Evolutionary conservation across 1,284 basidiomycete species (phyloP).

Genomic region (Cutaneotrichosporon cutaneum): DNA sequence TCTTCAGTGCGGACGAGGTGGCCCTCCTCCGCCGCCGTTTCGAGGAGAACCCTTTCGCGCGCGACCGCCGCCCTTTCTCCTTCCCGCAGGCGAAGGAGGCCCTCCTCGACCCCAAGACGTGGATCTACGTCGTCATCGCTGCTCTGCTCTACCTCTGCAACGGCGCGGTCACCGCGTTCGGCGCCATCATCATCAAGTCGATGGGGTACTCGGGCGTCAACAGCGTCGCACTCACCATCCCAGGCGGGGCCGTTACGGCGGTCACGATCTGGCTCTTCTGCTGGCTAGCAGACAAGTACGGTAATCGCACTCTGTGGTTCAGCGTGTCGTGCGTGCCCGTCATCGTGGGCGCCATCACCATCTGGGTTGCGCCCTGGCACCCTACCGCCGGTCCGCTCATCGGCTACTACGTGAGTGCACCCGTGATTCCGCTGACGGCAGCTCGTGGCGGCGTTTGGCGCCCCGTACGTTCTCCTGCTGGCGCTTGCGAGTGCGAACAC

Average conservation of each 20-base stretch:
- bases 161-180: conserved; percentile 55
- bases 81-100: conserved; percentile 54
- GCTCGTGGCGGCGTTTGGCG: conserved; percentile 54
- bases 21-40: conserved; percentile 49
- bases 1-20: conserved; percentile 50
- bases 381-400: conserved; percentile 55
- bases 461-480: conserved; percentile 56
- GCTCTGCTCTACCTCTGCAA: conserved; percentile 50
- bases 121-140: conserved; percentile 54
- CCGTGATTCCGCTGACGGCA: background rate
- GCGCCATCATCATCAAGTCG: conserved; percentile 54
- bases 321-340: conserved; percentile 56
- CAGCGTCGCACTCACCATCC: conserved; percentile 54
- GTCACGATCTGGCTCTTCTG: conserved; percentile 54
- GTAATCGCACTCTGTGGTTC: conserved; percentile 49
- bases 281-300: conserved; percentile 48
- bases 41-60: conserved; percentile 44
- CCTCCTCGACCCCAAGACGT: conserved; percentile 54
- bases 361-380: conserved; percentile 55
- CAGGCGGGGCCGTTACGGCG: conserved; percentile 54
- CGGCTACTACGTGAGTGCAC: conserved; percentile 50
- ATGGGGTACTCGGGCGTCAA: conserved; percentile 56
- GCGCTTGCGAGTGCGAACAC: conserved; percentile 54
- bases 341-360: conserved; percentile 53
- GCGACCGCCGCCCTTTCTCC: conserved; percentile 46